phyloP scores from a whole-genome alignment of 441 rosid species.

The Mallotus repandus region DNA sequence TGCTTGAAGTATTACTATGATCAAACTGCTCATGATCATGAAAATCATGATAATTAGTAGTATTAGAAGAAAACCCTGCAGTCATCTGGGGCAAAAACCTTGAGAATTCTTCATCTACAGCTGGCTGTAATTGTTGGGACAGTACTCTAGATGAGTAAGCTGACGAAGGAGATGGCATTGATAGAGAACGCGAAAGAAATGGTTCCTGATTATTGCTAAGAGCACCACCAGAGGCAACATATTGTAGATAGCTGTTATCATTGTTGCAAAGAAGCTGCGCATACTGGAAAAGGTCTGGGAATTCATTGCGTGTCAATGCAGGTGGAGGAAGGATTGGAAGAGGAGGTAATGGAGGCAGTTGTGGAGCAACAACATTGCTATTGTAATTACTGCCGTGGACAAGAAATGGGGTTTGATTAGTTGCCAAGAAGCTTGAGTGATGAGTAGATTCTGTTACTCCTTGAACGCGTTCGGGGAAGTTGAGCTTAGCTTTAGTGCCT shows the following conservation, averaged over 20 bases:
- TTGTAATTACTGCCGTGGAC: background rate
- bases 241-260: slow-evolving; percentile 5
- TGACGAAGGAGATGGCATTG: background rate
- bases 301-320: background rate
- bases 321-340: background rate
- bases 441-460: background rate
- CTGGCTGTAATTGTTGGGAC: background rate
- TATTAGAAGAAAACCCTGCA: slow-evolving; percentile 1
- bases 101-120: background rate
- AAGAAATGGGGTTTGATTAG: background rate
- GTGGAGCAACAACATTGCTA: background rate
- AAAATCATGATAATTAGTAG: background rate
- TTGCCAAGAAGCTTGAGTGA: background rate
- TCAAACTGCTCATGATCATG: background rate
- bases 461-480: slow-evolving; percentile 57
- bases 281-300: slow-evolving; percentile 11
- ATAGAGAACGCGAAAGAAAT: background rate
- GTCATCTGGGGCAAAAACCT: background rate
- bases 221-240: background rate
- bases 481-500: slow-evolving; percentile 78
- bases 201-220: background rate
- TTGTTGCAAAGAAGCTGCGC: slow-evolving; percentile 12
- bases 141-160: background rate
- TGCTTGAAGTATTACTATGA: background rate
- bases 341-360: background rate